Evolutionary conservation across 768 basidiomycete genomes (phyloP), one percentile per base, ranked within the genome.

Genomic region (Mycena galericulata): DNA sequence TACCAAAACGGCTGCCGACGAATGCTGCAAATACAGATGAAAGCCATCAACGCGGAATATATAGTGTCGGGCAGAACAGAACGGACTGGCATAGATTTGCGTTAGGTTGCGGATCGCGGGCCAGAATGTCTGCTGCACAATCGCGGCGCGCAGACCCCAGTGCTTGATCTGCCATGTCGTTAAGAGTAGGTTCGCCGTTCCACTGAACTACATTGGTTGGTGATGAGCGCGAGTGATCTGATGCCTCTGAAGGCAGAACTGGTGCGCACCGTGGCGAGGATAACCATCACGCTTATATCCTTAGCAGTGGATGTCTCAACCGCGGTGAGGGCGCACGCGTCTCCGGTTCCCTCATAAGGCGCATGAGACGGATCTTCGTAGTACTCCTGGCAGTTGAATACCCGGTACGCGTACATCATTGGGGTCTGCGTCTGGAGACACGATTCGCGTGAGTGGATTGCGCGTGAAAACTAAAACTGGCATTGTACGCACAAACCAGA

Each of bases 51-150:
- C 38, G 38, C 9, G 9, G 9, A 9, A 9, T 38, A 9, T 17
- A n/a, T n/a, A n/a, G n/a, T n/a, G n/a, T 17, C 17, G 10, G 9
- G 10, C 10, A 17, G 18, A 11, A 30, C 15, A 9, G 17, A 15
- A 59, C 70, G 34, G 32, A 68, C 70, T 71, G 2, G 70, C 70
- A 26, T 71, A 71, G 10, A 68, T 71, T 53, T 71, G 70, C 8
- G 62, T 64, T 10, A 71, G 34, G 34, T 71, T 71, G 7, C 70
- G 34, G 10, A 71, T 15, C 17, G 70, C 70, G 10, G 70, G 70
- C 70, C 70, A 71, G 47, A 67, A 68, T 2, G 70, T 71, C 62
- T 71, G 70, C 32, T 71, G 46, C 3, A 71, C 53, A 18, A 71
- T 64, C 5, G 70, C 70, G 8, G 30, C 32, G 0, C 70, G 70